Percentiles rank a stretch among this genome's conserved stretches.
Evolutionary conservation across 192 early-diverging fungal genomes (phyloP).

Genomic region (Pecoramyces ruminantium): DNA sequence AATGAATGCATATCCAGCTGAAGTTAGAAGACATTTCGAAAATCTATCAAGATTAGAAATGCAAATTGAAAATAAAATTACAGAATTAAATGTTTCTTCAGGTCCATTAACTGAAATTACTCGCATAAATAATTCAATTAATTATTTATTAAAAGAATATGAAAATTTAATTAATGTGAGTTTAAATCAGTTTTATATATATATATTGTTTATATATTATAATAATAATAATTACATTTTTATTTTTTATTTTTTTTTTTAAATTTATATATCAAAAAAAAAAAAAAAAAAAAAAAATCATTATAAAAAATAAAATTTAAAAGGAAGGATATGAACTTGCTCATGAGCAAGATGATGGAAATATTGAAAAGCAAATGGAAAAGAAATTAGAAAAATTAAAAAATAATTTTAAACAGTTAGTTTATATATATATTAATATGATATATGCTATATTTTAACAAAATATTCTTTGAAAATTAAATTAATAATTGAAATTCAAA

Average conservation of each 20-base stretch:
- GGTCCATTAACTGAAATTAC: neutral
- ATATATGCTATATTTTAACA: no score
- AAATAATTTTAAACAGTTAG: neutral
- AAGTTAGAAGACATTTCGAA: neutral
- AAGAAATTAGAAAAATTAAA: neutral
- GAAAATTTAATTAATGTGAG: neutral
- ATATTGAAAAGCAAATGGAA: neutral
- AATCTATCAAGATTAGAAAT: neutral
- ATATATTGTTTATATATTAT: no score
- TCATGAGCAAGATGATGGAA: neutral
- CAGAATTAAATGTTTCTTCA: neutral
- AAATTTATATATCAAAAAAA: no score
- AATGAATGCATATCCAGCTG: neutral
- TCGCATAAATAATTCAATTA: neutral
- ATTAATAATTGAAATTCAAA: no score
- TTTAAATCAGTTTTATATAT: no score
- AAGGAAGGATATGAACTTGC: neutral
- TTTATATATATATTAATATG: no score
- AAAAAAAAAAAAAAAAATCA: neutral
- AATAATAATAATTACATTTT: no score
- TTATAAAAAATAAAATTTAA: no score
- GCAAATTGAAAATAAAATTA: neutral
- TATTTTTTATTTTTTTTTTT: no score
- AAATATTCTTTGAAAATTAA: no score
- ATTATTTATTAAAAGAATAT: neutral